phyloP scores from a whole-genome alignment of 192 early-diverging fungal species.

The Coemansia guatemalensis region DNA sequence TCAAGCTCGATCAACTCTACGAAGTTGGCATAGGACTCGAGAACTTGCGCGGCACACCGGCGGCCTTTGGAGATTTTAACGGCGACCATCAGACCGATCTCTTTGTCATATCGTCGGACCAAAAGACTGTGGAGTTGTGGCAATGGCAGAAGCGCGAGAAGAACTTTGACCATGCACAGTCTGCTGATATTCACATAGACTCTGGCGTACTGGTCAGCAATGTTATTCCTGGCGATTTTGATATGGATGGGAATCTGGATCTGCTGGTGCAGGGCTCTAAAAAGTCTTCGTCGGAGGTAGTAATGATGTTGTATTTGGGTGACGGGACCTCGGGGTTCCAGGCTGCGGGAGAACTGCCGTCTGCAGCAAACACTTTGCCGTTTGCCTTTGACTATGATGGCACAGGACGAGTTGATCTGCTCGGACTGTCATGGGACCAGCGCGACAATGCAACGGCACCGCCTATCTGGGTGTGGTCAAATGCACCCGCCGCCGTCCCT shows the following conservation, averaged over 20 bases:
- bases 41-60: slow-evolving; percentile 67
- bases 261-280: slow-evolving; percentile 70
- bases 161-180: slow-evolving; percentile 45
- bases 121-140: slow-evolving; percentile 66
- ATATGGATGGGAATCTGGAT: slow-evolving; percentile 87
- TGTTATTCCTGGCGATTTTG: slow-evolving; percentile 82
- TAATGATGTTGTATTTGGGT: slow-evolving; percentile 73
- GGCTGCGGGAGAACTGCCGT: slow-evolving; percentile 31
- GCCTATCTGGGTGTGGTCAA: slow-evolving; percentile 21
- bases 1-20: slow-evolving; percentile 61
- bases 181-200: slow-evolving; percentile 54
- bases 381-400: slow-evolving; percentile 44
- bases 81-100: slow-evolving; percentile 83
- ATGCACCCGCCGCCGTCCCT: slow-evolving; percentile 52
- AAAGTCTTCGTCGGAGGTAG: slow-evolving; percentile 48
- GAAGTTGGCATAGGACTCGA: slow-evolving; percentile 63
- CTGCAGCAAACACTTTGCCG: slow-evolving; percentile 18
- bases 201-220: slow-evolving; percentile 62
- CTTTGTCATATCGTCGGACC: slow-evolving; percentile 69
- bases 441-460: neutral
- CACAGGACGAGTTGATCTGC: slow-evolving; percentile 14
- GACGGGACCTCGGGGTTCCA: slow-evolving; percentile 65
- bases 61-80: slow-evolving; percentile 86
- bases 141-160: slow-evolving; percentile 63
- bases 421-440: slow-evolving; percentile 28